Evolutionary conservation across 1,284 basidiomycete genomes (phyloP).

Genomic region (Mycena sp.): DNA sequence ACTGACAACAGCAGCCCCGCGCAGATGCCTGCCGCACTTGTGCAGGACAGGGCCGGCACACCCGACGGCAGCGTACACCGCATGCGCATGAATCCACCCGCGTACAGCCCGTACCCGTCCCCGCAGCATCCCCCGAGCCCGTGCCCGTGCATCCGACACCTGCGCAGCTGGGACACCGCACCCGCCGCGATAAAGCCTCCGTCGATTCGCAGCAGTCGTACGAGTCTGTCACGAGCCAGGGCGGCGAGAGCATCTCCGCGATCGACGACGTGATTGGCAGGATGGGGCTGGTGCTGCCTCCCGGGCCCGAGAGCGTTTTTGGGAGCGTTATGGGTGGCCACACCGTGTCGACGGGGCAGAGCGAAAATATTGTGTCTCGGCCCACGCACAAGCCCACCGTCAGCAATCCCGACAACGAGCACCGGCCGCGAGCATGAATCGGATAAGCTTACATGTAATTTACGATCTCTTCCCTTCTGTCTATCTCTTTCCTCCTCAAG

Average conservation of each 20-base stretch:
- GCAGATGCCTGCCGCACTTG: too few species aligned
- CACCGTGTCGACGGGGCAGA: constrained; percentile 25
- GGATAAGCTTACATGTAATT: too few species aligned
- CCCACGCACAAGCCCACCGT: constrained; percentile 18
- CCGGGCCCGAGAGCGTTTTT: not conserved
- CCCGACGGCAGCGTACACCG: constrained; percentile 1
- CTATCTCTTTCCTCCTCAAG: too few species aligned
- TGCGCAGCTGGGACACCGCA: constrained; percentile 7
- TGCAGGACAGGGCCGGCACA: too few species aligned
- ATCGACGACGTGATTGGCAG: constrained; percentile 22
- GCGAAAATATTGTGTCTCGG: constrained; percentile 1
- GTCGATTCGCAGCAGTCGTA: constrained; percentile 18
- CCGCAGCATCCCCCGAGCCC: constrained; percentile 23
- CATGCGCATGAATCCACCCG: constrained; percentile 16
- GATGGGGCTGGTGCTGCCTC: constrained; percentile 14
- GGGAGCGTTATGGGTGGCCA: constrained; percentile 4
- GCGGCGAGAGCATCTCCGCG: constrained; percentile 18
- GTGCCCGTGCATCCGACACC: not conserved
- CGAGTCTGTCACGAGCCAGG: constrained; percentile 4
- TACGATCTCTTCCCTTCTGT: too few species aligned
- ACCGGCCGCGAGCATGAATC: not conserved
- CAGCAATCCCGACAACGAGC: constrained; percentile 19
- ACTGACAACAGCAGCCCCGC: too few species aligned
- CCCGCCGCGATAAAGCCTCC: constrained; percentile 13
- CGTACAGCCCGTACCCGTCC: constrained; percentile 21